These are phyloP conservation scores for Wilcoxina mikolae DNA, from an alignment of 495 filamentous ascomycete genomes.

Conservation along the genomic window DNA sequence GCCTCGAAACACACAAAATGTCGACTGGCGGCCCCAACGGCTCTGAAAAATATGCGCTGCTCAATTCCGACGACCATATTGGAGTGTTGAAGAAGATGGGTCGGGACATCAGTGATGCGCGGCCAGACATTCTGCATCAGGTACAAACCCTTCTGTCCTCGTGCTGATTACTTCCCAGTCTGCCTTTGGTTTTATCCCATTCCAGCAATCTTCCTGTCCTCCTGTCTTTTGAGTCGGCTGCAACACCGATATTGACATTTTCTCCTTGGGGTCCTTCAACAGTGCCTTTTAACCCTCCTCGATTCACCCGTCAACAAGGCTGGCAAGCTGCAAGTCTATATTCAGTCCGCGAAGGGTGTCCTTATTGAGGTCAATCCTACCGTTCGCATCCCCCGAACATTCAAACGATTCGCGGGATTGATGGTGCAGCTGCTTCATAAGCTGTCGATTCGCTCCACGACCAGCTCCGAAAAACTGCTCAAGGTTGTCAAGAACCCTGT, in stretches of 20 bases:
- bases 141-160: slow-evolving; percentile 37
- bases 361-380: slow-evolving; percentile 95
- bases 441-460: slow-evolving; percentile 85
- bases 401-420: slow-evolving; percentile 94
- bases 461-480: slow-evolving; percentile 90
- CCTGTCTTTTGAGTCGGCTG: slow-evolving; percentile 8
- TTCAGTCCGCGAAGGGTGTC: slow-evolving; percentile 90
- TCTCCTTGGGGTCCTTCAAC: slow-evolving; percentile 21
- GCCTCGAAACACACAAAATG: slow-evolving; percentile 89
- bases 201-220: background rate
- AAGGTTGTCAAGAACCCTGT: slow-evolving; percentile 97
- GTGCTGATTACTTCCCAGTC: slow-evolving; percentile 1
- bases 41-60: slow-evolving; percentile 86
- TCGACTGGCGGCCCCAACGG: slow-evolving; percentile 50
- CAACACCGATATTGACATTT: slow-evolving; percentile 7
- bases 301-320: slow-evolving; percentile 98
- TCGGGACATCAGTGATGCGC: slow-evolving; percentile 90
- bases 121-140: slow-evolving; percentile 97
- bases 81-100: slow-evolving; percentile 99
- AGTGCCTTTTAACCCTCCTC: slow-evolving; percentile 95
- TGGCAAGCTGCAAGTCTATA: slow-evolving; percentile 92
- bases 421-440: slow-evolving; percentile 99
- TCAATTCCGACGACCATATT: slow-evolving; percentile 98
- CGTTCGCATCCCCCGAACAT: slow-evolving; percentile 90
- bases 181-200: too few relatives aligned